These are phyloP conservation scores for Epichloe festucae DNA, from an alignment of 2,329 filamentous ascomycete species.

Conservation along the genomic window DNA sequence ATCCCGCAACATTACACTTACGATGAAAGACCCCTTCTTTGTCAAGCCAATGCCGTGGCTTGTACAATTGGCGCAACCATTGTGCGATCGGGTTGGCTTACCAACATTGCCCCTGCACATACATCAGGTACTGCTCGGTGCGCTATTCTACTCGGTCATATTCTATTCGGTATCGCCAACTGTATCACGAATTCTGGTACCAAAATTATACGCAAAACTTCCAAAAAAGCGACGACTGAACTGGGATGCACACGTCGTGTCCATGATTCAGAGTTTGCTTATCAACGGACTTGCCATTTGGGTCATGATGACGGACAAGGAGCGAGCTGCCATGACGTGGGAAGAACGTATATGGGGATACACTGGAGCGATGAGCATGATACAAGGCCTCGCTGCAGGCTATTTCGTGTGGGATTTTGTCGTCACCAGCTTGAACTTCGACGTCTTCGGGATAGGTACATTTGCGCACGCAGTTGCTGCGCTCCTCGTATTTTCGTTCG, in stretches of 20 bases:
- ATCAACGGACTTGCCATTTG: constrained; percentile 64
- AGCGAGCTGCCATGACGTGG: constrained; percentile 52
- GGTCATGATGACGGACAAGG: constrained; percentile 55
- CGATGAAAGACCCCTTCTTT: constrained; percentile 61
- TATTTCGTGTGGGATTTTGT: constrained; percentile 79
- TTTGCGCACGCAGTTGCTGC: constrained; percentile 66
- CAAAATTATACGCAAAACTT: constrained; percentile 51
- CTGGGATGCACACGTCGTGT: constrained; percentile 80
- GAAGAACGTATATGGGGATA: constrained; percentile 67
- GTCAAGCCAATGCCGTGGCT: constrained; percentile 47
- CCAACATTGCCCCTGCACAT: constrained; percentile 60
- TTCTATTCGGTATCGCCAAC: constrained; percentile 54
- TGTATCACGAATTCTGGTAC: constrained; percentile 49
- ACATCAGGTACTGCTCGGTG: constrained; percentile 60
- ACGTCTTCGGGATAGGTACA: constrained; percentile 64
- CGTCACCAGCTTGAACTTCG: constrained; percentile 53
- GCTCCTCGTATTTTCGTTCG: constrained; percentile 60
- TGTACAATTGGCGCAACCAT: constrained; percentile 44
- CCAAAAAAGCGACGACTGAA: constrained; percentile 52
- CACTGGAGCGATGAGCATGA: constrained; percentile 55
- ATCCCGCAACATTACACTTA: constrained; percentile 6
- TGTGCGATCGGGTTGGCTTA: constrained; percentile 48
- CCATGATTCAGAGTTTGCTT: constrained; percentile 61
- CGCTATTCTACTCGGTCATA: constrained; percentile 55
- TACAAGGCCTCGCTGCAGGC: constrained; percentile 63